phyloP scores from a whole-genome alignment of 1,284 basidiomycete species.

The Leccinum huronense region DNA sequence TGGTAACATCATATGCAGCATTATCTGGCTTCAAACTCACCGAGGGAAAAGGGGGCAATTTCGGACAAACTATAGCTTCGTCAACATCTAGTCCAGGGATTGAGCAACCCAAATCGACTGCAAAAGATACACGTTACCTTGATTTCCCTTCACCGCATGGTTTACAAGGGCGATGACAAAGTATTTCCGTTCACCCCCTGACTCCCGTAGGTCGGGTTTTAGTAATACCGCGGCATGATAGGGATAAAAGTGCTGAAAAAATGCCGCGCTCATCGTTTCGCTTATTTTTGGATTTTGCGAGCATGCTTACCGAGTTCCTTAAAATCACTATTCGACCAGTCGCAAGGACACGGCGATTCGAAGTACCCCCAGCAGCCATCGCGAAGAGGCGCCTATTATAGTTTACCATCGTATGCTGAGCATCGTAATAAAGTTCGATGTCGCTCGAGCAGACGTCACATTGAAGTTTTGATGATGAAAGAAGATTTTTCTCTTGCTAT shows the following conservation, averaged over 20 bases:
- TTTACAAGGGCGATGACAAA: conserved; percentile 77
- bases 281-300: background rate
- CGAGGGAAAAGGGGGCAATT: conserved; percentile 65
- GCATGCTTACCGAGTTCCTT: conserved; percentile 69
- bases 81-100: conserved; percentile 52
- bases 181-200: conserved; percentile 57
- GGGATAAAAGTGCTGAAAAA: conserved; percentile 71
- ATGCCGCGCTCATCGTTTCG: conserved; percentile 6
- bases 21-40: conserved; percentile 46
- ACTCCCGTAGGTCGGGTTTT: conserved; percentile 58
- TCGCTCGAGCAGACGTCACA: conserved; percentile 69
- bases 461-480: conserved; percentile 63
- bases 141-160: conserved; percentile 53
- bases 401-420: conserved; percentile 64
- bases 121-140: conserved; percentile 43
- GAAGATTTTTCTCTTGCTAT: conserved; percentile 76
- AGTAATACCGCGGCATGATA: conserved; percentile 75
- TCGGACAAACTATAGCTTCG: conserved; percentile 61
- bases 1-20: conserved; percentile 67
- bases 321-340: conserved; percentile 84
- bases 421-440: conserved; percentile 78
- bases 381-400: conserved; percentile 66
- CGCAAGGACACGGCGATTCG: conserved; percentile 67
- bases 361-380: conserved; percentile 62
- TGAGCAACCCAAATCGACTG: background rate